These are phyloP conservation scores for Quillaja saponaria DNA, from an alignment of 306 rosid genomes.

Conservation along the genomic window DNA sequence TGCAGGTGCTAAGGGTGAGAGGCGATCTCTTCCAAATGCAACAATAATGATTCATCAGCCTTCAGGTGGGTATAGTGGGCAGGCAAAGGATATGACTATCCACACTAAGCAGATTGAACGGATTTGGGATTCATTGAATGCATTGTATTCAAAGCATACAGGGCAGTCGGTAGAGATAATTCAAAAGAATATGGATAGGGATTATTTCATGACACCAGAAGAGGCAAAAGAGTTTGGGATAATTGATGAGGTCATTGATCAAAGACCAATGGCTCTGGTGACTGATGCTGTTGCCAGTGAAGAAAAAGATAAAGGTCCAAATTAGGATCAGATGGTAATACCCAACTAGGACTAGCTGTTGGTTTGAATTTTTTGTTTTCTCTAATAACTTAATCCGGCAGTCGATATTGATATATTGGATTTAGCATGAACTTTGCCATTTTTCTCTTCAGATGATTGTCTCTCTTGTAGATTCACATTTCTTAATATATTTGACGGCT, in stretches of 20 bases:
- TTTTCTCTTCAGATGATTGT: too few species aligned
- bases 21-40: slow-evolving; percentile 92
- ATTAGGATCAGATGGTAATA: slow-evolving; percentile 51
- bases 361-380: too few species aligned
- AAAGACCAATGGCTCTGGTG: slow-evolving; percentile 83
- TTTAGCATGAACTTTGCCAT: too few species aligned
- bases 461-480: too few species aligned
- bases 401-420: too few species aligned
- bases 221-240: slow-evolving; percentile 93
- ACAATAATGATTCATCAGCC: slow-evolving; percentile 95
- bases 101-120: slow-evolving; percentile 92
- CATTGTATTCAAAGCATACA: slow-evolving; percentile 71
- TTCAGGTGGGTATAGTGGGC: slow-evolving; percentile 94
- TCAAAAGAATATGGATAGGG: slow-evolving; percentile 86
- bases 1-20: slow-evolving; percentile 90
- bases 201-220: slow-evolving; percentile 75
- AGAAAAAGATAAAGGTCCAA: slow-evolving; percentile 60
- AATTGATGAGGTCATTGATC: slow-evolving; percentile 90
- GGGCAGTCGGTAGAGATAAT: slow-evolving; percentile 61
- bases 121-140: slow-evolving; percentile 78
- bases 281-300: slow-evolving; percentile 76
- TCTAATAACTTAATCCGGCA: too few species aligned
- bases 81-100: slow-evolving; percentile 87
- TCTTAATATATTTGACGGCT: too few species aligned
- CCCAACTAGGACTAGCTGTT: background rate